Evolutionary conservation across 2,329 filamentous ascomycete genomes (phyloP).

Genomic region (Colletotrichum kahawae): DNA sequence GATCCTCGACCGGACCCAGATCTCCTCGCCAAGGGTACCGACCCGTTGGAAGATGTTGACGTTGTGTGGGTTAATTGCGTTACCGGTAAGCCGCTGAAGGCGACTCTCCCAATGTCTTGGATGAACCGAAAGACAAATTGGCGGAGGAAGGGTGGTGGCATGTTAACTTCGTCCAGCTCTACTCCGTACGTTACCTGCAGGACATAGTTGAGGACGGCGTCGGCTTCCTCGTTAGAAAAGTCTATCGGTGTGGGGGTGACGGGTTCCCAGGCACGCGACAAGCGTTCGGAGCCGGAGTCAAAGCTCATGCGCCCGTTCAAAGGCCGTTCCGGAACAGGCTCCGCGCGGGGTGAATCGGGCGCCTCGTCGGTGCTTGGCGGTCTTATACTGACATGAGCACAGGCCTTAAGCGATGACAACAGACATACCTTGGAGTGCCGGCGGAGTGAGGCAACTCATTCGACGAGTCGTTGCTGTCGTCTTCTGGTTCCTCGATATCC

Average conservation of each 20-base stretch:
- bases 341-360: not conserved
- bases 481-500: conserved; percentile 8
- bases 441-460: not conserved
- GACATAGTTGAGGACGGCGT: conserved; percentile 38
- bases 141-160: conserved; percentile 31
- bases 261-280: conserved; percentile 24
- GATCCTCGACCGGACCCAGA: conserved; percentile 6
- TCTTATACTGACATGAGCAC: not conserved
- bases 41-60: conserved; percentile 33
- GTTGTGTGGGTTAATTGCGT: conserved; percentile 33
- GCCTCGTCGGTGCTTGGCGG: not conserved
- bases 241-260: conserved; percentile 30
- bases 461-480: conserved; percentile 1
- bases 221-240: conserved; percentile 36
- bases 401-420: not conserved
- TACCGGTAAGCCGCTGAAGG: conserved; percentile 25
- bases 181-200: conserved; percentile 43
- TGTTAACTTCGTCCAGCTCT: conserved; percentile 37
- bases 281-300: conserved; percentile 15
- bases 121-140: conserved; percentile 36
- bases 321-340: not conserved
- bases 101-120: conserved; percentile 35
- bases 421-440: conserved; percentile 15
- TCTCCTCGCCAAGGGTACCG: not conserved
- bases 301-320: conserved; percentile 22